Evolutionary conservation across 768 basidiomycete genomes (phyloP), one percentile per base, ranked within the genome.

Genomic region (Hirschioporus abietinus): DNA sequence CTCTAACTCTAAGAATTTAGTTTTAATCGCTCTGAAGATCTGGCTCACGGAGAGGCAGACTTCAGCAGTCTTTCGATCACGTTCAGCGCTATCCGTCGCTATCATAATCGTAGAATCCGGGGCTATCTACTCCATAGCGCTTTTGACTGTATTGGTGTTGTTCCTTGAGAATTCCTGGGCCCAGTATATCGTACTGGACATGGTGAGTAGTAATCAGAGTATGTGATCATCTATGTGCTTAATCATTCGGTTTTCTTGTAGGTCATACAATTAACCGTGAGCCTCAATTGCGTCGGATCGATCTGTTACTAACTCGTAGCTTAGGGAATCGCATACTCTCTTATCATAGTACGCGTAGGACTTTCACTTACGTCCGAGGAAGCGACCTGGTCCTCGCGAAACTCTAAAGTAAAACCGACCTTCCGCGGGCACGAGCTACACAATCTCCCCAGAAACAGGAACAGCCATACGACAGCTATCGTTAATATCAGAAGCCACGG

Each of bases 71-170:
- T 27, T 27, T 17, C 42, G 58, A 58, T 8, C 35, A 52, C 36
- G 68, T 63, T 24, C 59, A 3, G 15, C 70, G 8, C 25, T 62
- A 12, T 67, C 70, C 12, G 66, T 67, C 20, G 63, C 63, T 12
- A 27, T 70, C 30, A 42, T 72, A 8, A 64, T 72, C 64, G 52
- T 72, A 62, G 71, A 72, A 58, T 72, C 71, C 0, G 70, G 71
- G 23, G 61, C 66, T 2, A 64, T 72, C 15, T 72, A 72, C 64
- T 66, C 70, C 1, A 23, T 58, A 7, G 57, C 42, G 24, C 60
- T 67, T 24, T 60, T 68, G 9, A 63, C 65, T 4, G 42, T 70
- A 59, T 27, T 72, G 2, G 65, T 61, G 26, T 58, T 70, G 60
- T 72, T 65, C 63, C 15, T 66, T 35, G 35, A 23, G 24, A 36